phyloP scores from a whole-genome alignment of 495 filamentous ascomycete genomes.

The Cenococcum geophilum region DNA sequence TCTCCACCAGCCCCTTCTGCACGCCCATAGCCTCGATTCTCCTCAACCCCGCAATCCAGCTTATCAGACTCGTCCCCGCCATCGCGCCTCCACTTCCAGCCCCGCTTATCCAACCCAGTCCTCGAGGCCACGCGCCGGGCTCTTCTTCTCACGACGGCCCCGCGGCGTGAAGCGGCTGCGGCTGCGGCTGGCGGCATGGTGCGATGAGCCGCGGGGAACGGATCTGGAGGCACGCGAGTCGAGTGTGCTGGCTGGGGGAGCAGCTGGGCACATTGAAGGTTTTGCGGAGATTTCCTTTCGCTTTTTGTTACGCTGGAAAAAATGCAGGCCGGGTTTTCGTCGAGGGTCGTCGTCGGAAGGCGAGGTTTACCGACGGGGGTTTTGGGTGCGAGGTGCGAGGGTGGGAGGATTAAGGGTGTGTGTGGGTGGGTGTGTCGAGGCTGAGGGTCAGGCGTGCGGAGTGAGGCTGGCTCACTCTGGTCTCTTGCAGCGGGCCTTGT shows the following conservation, averaged over 20 bases:
- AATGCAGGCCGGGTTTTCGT: too few relatives aligned
- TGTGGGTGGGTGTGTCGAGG: too few relatives aligned
- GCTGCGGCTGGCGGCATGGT: conserved; percentile 33
- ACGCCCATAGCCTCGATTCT: too few relatives aligned
- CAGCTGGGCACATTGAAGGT: conserved; percentile 29
- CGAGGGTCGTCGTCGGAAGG: too few relatives aligned
- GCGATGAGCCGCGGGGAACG: conserved; percentile 17
- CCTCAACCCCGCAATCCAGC: too few relatives aligned
- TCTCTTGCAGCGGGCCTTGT: too few relatives aligned
- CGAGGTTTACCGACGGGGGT: too few relatives aligned
- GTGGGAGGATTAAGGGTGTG: too few relatives aligned
- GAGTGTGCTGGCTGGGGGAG: conserved; percentile 23
- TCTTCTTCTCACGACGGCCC: conserved; percentile 32
- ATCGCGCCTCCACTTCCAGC: conserved; percentile 8
- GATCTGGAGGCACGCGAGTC: conserved; percentile 27
- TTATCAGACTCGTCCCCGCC: background rate
- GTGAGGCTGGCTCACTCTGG: too few relatives aligned
- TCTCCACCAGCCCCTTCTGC: conserved; percentile 5
- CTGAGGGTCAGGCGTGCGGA: too few relatives aligned
- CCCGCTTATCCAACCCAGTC: conserved; percentile 35
- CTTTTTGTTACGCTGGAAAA: too few relatives aligned
- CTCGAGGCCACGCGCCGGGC: conserved; percentile 29
- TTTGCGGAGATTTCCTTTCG: conserved; percentile 22
- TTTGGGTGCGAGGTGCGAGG: too few relatives aligned
- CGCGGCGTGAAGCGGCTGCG: conserved; percentile 30